phyloP scores from a whole-genome alignment of 2,329 filamentous ascomycete genomes.

The Talaromyces pinophilus region DNA sequence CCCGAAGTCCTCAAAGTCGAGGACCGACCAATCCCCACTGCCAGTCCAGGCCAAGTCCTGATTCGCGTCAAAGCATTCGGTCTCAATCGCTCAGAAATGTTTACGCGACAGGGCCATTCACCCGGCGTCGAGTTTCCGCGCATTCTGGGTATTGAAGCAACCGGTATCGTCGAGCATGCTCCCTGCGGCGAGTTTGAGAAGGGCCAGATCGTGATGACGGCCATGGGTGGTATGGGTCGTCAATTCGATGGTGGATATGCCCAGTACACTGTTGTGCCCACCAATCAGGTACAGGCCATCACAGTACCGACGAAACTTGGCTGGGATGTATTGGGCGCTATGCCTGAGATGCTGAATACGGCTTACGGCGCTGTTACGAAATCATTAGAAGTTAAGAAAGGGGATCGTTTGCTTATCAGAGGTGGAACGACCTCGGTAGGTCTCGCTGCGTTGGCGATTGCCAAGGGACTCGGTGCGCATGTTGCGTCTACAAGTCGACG shows the following conservation, averaged over 20 bases:
- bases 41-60: constrained; percentile 42
- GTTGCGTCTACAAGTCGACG: constrained; percentile 47
- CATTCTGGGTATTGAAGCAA: constrained; percentile 52
- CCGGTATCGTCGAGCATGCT: constrained; percentile 44
- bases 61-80: constrained; percentile 49
- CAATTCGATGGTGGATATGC: constrained; percentile 53
- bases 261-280: constrained; percentile 51
- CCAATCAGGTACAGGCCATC: constrained; percentile 43
- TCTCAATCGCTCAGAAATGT: constrained; percentile 52
- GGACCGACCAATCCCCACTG: constrained; percentile 42
- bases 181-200: constrained; percentile 39
- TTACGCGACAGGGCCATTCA: constrained; percentile 50
- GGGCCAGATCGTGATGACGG: constrained; percentile 49
- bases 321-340: constrained; percentile 50
- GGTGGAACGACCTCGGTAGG: constrained; percentile 54
- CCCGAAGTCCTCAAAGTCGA: constrained; percentile 46
- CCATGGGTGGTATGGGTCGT: constrained; percentile 54
- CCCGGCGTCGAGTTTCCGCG: constrained; percentile 46
- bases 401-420: constrained; percentile 51
- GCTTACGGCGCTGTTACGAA: constrained; percentile 50
- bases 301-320: constrained; percentile 33
- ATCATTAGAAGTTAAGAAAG: constrained; percentile 40
- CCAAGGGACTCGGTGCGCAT: constrained; percentile 43
- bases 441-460: constrained; percentile 50
- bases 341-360: constrained; percentile 56